Evolutionary conservation across 805 yeast species (phyloP), one percentile per base, ranked within the genome.

Genomic region (Barnettozyma sp.): DNA sequence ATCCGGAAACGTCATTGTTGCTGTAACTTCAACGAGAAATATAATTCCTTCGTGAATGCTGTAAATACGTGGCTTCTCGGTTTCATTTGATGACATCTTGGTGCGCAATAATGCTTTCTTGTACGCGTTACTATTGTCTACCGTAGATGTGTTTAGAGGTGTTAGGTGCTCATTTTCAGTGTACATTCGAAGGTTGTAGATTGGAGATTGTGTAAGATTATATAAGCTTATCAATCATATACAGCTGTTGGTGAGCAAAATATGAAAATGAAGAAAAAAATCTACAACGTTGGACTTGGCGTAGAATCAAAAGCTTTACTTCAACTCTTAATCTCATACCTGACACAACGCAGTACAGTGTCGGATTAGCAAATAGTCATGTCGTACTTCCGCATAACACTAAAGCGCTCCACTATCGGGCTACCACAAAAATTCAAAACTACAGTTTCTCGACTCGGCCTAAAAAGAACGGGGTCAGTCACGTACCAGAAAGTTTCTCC

Each of bases 331-430:
- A 27, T 15, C 10, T 19, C 13, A 14, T 8, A 20, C 14, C n/a
- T 25, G 8, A 16, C 12, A 19, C 13, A 26, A 24, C n/a, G n/a
- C n/a, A n/a, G n/a, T n/a, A n/a, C n/a, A n/a, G n/a, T n/a, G n/a
- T n/a, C n/a, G n/a, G n/a, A n/a, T n/a, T n/a, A n/a, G n/a, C n/a
- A n/a, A n/a, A 22, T 12, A 22, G 24, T 6, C 20, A 62, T 62
- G 68, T 61, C 55, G 12, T 78, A 55, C 54, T 78, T 71, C 61
- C 77, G 82, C 57, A 74, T 87, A 39, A 78, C 87, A 15, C 86
- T 86, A 50, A 62, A 70, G 35, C 74, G 94, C 55, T 87, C 97
- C 2, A 70, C 86, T 6, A 87, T 90, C 42, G 96, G 95, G 1
- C 68, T 86, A 50, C 94, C 96, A 10, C 72, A 76, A 38, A 60